Evolutionary conservation across 2,329 filamentous ascomycete genomes (phyloP), one percentile per base, ranked within the genome.

Genomic region (Amesomyces nigricolor): DNA sequence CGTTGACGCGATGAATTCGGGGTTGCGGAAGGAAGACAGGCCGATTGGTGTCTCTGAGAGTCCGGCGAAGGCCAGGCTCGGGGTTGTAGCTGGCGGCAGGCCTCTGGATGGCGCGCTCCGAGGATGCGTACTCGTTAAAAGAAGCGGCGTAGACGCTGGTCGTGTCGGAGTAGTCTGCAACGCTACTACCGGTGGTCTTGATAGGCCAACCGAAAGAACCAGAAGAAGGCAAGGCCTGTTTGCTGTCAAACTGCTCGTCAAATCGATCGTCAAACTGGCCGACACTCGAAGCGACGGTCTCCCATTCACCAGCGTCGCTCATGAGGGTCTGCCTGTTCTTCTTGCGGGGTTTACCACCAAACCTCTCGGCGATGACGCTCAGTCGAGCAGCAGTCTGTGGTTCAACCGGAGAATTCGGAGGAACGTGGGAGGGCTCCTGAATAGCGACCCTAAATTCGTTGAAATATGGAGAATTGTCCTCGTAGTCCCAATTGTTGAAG

Each of bases 251-350:
- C 5, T 13, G 32, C 8, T 35, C 32, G 11, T 35, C 9, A 35
- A 65, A 63, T 4, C 32, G 32, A 35, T 35, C 32, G 11, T 35
- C 32, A 35, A 65, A 63, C 5, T 61, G 67, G 19, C 52, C 59
- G 6, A 66, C 67, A 6, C 66, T 70, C 11, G 68, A 70, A 14
- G 62, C 63, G 6, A 73, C 70, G 0, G 73, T 74, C 35, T 72
- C 67, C 73, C 72, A 74, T 19, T 70, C 67, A n/a, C 70, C 71
- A 1, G 62, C 62, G 29, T 72, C 70, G 38, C 66, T 68, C 49
- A 54, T 46, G 14, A 57, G 16, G 30, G 57, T 58, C 17, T 52
- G 14, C 4, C 43, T 14, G 14, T 53, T 19, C 8, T 51, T 37
- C 14, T 39, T 46, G 10, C 14, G 42, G 17, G 40, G 37, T 6